Conservation (phyloP, 148 eudicot species). For the Selenicereus undatus region DNA sequence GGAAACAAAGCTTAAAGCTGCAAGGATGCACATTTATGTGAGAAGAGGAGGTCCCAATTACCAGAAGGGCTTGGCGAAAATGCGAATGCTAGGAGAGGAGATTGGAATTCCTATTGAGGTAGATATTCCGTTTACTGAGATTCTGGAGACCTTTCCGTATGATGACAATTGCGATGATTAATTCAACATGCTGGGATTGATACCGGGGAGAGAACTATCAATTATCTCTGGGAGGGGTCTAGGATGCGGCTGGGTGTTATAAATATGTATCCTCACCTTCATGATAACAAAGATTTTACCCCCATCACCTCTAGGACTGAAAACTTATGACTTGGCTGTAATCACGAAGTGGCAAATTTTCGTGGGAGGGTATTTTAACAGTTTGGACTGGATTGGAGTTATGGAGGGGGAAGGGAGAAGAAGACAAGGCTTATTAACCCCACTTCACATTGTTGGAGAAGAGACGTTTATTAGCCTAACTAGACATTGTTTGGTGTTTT, state of each 20-base stretch:
- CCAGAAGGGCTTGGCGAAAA: conserved; percentile 91
- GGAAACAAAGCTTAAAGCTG: conserved; percentile 87
- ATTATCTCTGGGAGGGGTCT: not conserved
- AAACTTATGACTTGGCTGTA: too few species aligned
- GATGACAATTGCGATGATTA: not conserved
- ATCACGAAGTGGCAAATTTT: not conserved
- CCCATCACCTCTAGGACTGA: not conserved
- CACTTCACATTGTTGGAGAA: too few species aligned
- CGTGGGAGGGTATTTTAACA: not conserved
- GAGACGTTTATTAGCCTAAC: too few species aligned
- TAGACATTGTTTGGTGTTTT: too few species aligned
- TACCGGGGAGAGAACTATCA: not conserved
- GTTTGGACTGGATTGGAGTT: too few species aligned
- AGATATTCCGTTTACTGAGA: conserved; percentile 1
- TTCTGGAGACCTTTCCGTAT: not conserved
- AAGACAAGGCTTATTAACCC: too few species aligned
- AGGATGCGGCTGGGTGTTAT: not conserved
- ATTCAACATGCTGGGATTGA: not conserved
- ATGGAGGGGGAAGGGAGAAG: too few species aligned
- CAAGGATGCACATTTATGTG: conserved; percentile 83
- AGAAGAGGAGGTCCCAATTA: conserved; percentile 99
- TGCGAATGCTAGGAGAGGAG: conserved; percentile 85
- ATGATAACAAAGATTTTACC: not conserved
- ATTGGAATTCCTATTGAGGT: conserved; percentile 98
- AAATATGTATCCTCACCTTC: not conserved